Conservation (phyloP, 768 basidiomycete genomes). For the Boletus sensibilis region DNA sequence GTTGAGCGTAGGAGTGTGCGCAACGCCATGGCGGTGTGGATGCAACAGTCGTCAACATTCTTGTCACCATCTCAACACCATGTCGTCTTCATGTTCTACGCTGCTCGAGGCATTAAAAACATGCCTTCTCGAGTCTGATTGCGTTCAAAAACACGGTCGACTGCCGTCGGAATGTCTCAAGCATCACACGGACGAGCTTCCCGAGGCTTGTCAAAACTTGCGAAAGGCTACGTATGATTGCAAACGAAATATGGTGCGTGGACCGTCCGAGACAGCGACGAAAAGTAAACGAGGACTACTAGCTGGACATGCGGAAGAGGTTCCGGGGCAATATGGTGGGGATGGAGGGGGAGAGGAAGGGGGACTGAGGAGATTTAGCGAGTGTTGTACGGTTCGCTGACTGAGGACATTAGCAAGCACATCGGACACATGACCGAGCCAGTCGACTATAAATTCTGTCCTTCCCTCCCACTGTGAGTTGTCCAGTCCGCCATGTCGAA, state of each 20-base stretch:
- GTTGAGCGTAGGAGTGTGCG: slow-evolving; percentile 45
- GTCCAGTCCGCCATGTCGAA: slow-evolving; percentile 20
- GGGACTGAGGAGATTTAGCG: neutral
- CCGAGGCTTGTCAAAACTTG: slow-evolving; percentile 75
- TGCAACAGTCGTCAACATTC: slow-evolving; percentile 8
- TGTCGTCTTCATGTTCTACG: slow-evolving; percentile 81
- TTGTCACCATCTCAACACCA: slow-evolving; percentile 25
- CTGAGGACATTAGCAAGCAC: slow-evolving; percentile 23
- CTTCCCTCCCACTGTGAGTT: neutral
- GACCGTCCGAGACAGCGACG: neutral
- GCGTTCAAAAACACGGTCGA: slow-evolving; percentile 73
- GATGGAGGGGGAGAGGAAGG: slow-evolving; percentile 34
- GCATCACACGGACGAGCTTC: slow-evolving; percentile 71
- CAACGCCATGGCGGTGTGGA: slow-evolving; percentile 28
- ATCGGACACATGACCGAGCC: slow-evolving; percentile 10
- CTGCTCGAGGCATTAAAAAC: slow-evolving; percentile 77
- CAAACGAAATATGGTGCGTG: slow-evolving; percentile 81
- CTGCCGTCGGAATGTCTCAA: slow-evolving; percentile 87
- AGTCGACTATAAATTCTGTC: slow-evolving; percentile 11
- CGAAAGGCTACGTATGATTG: slow-evolving; percentile 86
- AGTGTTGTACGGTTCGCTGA: neutral
- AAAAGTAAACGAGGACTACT: neutral
- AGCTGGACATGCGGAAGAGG: slow-evolving; percentile 85
- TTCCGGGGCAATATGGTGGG: slow-evolving; percentile 73
- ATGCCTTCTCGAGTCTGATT: slow-evolving; percentile 83